Percentiles rank a stretch among this genome's conserved stretches.
phyloP scores from a whole-genome alignment of 495 filamentous ascomycete species.

The Copromyces sp. region DNA sequence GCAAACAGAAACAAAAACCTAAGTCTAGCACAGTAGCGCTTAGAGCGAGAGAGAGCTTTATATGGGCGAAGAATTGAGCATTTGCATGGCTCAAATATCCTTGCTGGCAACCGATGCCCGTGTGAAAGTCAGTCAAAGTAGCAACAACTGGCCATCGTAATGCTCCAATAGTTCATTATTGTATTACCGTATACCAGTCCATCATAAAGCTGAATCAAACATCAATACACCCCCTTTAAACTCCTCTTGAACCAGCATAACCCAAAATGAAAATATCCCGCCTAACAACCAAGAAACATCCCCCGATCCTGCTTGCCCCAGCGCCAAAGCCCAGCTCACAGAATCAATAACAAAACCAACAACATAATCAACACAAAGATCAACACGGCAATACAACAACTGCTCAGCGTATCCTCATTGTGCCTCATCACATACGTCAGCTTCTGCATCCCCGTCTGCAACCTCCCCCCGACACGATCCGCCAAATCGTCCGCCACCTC shows the following conservation, averaged over 20 bases:
- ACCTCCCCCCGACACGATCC: conserved; percentile 76
- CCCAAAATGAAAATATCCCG: neutral
- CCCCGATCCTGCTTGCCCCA: neutral
- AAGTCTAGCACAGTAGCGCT: neutral
- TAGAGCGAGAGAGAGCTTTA: neutral
- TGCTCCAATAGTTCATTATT: neutral
- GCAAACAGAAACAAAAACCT: neutral
- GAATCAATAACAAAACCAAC: conserved; percentile 56
- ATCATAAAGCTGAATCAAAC: neutral
- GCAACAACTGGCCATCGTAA: neutral
- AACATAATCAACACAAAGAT: conserved; percentile 79
- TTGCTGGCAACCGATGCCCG: neutral
- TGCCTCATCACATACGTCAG: conserved; percentile 73
- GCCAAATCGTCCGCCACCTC: conserved; percentile 71
- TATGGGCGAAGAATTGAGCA: neutral
- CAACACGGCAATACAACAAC: conserved; percentile 82
- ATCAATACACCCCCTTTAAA: neutral
- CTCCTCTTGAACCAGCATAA: neutral
- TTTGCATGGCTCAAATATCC: neutral
- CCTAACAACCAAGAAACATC: neutral
- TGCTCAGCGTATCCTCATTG: conserved; percentile 86
- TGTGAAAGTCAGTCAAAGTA: neutral
- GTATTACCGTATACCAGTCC: neutral
- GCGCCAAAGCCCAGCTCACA: conserved; percentile 24
- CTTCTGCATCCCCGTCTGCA: conserved; percentile 78